Percentiles rank a stretch among this genome's conserved stretches.
Evolutionary conservation across 2,329 filamentous ascomycete species (phyloP).

Genomic region (Cladosporium sp.): DNA sequence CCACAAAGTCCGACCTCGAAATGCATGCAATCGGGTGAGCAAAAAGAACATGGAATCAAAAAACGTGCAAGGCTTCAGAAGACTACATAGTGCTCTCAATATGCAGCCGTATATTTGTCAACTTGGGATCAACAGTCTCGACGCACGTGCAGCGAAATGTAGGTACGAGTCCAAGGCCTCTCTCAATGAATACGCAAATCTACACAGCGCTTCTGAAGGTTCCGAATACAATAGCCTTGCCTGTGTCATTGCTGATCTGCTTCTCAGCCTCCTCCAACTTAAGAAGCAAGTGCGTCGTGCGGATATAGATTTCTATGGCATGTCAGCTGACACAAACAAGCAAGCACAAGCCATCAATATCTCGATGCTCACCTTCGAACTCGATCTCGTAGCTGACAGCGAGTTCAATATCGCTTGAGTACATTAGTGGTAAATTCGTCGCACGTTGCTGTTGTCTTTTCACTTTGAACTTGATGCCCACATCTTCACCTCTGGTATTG

Average conservation of each 20-base stretch:
- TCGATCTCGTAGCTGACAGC: slow-evolving; percentile 69
- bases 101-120: neutral
- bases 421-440: slow-evolving; percentile 52
- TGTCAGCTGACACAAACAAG: slow-evolving; percentile 19
- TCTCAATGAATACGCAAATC: neutral
- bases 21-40: neutral
- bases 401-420: slow-evolving; percentile 62
- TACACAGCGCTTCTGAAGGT: slow-evolving; percentile 35
- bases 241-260: slow-evolving; percentile 60
- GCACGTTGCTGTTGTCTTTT: slow-evolving; percentile 50
- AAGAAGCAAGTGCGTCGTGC: slow-evolving; percentile 62
- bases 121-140: neutral
- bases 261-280: slow-evolving; percentile 65
- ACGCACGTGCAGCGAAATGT: neutral
- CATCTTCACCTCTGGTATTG: slow-evolving; percentile 56
- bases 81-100: neutral
- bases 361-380: slow-evolving; percentile 62
- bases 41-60: neutral
- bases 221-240: slow-evolving; percentile 68
- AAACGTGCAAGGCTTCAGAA: too few relatives aligned
- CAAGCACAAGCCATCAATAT: neutral
- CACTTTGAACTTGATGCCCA: slow-evolving; percentile 70
- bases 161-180: neutral
- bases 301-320: slow-evolving; percentile 63
- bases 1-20: neutral